Evolutionary conservation across 2,329 filamentous ascomycete species (phyloP), one percentile per base, ranked within the genome.

Genomic region (Calonectria hongkongensis): DNA sequence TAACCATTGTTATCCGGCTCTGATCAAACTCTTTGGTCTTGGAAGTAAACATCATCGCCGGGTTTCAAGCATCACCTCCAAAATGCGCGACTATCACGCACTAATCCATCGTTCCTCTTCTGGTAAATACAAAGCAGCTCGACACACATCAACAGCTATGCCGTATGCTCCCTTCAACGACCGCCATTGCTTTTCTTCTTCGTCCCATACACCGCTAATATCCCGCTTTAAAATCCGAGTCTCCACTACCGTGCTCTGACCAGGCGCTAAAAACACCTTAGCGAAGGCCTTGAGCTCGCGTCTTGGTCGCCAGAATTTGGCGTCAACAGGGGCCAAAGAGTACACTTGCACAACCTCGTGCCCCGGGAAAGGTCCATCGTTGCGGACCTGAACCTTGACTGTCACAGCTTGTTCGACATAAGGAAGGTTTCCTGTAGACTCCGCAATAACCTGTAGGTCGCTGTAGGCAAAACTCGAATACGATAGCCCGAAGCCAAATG

Each of bases 271-370:
- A 1, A 58, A 39, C 8, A 69, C 41, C n/a, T 75, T 75, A 2
- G n/a, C 58, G 33, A 75, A 74, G 0, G 64, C 72, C 8, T 72
- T 75, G 0, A 75, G 28, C 12, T 74, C 73, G 13, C 64, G 60
- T 3, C 21, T 10, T 13, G 72, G 72, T 1, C 72, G 71, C 72
- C 72, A 74, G 21, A 64, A 27, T 10, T 41, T 45, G 16, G 36
- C 16, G 6, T 41, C 18, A 9, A 41, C 2, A 0, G 47, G 56
- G 1, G 73, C 41, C 7, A 33, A 43, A 16, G 60, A 47, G 2
- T 69, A 75, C 6, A 74, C 68, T 1, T 72, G 68, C 2, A 75
- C 54, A n/a, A 69, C 68, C 48, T 75, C 73, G 0, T 72, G 45
- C 0, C 73, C 72, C 50, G 51, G 0, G 0, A 74, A 10, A 0